Evolutionary conservation across 345 rosid species (phyloP).

Genomic region (Boechera retrofracta): DNA sequence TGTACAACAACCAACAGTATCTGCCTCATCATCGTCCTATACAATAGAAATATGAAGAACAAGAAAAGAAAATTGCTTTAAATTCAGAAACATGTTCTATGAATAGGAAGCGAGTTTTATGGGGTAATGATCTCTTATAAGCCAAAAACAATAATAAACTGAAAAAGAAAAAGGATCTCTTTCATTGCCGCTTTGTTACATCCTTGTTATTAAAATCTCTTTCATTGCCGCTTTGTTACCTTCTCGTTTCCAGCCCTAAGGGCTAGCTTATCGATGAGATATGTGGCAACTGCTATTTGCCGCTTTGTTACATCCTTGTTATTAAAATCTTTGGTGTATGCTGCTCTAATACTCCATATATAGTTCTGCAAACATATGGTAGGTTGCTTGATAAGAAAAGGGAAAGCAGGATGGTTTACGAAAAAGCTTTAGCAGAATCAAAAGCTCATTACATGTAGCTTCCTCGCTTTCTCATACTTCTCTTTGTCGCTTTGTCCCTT

Average conservation of each 20-base stretch:
- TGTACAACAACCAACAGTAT: slow-evolving; percentile 99
- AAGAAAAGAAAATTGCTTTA: slow-evolving; percentile 22
- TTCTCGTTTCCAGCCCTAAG: slow-evolving; percentile 99
- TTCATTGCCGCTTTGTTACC: slow-evolving; percentile 17
- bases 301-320: slow-evolving; percentile 68
- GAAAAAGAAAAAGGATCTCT: not conserved
- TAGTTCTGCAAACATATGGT: slow-evolving; percentile 56
- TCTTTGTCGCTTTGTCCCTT: slow-evolving; percentile 99
- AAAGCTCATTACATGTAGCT: slow-evolving; percentile 67
- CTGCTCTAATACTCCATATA: slow-evolving; percentile 78
- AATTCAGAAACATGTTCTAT: slow-evolving; percentile 1
- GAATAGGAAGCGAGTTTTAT: not conserved
- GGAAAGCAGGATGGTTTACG: slow-evolving; percentile 12
- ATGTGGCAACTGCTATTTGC: slow-evolving; percentile 97
- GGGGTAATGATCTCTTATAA: slow-evolving; percentile 14
- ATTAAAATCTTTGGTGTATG: slow-evolving; percentile 85
- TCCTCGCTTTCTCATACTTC: slow-evolving; percentile 99
- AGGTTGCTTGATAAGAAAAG: slow-evolving; percentile 22
- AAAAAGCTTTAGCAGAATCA: slow-evolving; percentile 13
- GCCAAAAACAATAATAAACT: not conserved
- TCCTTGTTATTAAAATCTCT: too few relatives aligned
- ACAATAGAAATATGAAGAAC: slow-evolving; percentile 3
- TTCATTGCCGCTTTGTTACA: not conserved
- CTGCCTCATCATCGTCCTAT: slow-evolving; percentile 99
- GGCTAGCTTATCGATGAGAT: slow-evolving; percentile 96